Percentiles rank a stretch among this genome's conserved stretches.
Conservation (phyloP, 495 filamentous ascomycete species). For the Paragyromitra xinjiangensis region DNA sequence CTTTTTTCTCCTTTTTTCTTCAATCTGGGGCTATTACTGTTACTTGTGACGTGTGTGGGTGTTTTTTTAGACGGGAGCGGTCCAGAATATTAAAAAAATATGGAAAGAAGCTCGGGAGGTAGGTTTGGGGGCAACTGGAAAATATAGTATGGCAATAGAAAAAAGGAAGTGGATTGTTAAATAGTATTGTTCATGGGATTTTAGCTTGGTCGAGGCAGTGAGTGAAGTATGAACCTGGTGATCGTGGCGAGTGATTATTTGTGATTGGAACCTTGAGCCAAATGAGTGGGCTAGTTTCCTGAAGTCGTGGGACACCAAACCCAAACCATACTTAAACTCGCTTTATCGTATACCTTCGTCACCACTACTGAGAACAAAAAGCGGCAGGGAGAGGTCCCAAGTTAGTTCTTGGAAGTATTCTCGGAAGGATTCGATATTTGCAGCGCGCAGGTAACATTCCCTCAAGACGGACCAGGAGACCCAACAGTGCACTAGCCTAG, state of each 20-base stretch:
- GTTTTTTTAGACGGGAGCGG: slow-evolving; percentile 7
- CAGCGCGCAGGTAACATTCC: not conserved
- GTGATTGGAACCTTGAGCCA: not conserved
- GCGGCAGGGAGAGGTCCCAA: not conserved
- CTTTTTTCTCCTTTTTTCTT: not conserved
- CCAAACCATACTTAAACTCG: not conserved
- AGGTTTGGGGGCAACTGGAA: not conserved
- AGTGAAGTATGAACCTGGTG: not conserved
- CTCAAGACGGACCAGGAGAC: no score
- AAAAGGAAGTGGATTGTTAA: not conserved
- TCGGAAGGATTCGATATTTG: not conserved
- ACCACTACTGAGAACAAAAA: not conserved
- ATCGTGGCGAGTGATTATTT: not conserved
- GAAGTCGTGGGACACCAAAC: not conserved
- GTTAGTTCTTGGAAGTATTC: not conserved
- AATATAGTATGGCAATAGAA: slow-evolving; percentile 8
- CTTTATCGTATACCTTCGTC: not conserved
- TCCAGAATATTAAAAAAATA: slow-evolving; percentile 1
- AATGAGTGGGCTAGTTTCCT: not conserved
- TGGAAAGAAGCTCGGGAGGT: not conserved
- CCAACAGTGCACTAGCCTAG: not conserved
- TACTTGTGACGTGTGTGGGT: slow-evolving; percentile 7
- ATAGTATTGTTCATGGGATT: not conserved
- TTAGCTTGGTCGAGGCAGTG: not conserved
- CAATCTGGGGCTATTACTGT: not conserved